These are phyloP conservation scores for Vaccinium macrocarpon DNA, from an alignment of 148 eudicot genomes.

Conservation along the genomic window DNA sequence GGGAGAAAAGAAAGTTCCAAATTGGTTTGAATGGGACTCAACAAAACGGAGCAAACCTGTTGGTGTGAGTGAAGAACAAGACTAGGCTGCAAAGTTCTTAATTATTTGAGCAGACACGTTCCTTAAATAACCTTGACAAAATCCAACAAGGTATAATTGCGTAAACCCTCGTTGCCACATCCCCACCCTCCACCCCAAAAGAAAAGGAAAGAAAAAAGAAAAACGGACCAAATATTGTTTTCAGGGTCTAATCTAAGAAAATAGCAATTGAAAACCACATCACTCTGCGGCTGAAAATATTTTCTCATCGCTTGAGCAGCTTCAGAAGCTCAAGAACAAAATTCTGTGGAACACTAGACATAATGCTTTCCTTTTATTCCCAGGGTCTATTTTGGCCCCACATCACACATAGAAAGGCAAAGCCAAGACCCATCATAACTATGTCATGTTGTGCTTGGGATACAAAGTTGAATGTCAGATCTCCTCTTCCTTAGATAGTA, in stretches of 20 bases:
- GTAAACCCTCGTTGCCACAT: not conserved
- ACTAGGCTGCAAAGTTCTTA: not conserved
- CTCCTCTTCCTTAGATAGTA: not conserved
- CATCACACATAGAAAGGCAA: not conserved
- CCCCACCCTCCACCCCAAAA: not conserved
- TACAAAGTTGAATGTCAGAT: not conserved
- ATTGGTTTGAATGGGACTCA: not conserved
- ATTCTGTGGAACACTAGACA: not conserved
- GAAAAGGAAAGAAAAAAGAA: too few relatives aligned
- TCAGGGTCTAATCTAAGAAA: not conserved
- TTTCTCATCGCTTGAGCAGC: not conserved
- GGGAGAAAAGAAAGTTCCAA: not conserved
- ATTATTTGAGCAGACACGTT: not conserved
- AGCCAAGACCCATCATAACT: not conserved
- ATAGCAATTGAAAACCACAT: not conserved
- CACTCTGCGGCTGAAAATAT: not conserved
- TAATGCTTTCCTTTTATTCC: not conserved
- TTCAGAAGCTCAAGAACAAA: constrained; percentile 8
- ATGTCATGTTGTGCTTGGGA: not conserved
- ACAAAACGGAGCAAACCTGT: not conserved
- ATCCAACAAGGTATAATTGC: not conserved
- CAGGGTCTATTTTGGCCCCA: not conserved
- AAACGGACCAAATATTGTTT: too few relatives aligned
- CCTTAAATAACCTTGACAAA: not conserved
- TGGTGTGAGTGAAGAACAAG: not conserved